phyloP scores from a whole-genome alignment of 1,284 basidiomycete species.

The Sutorius eximius region DNA sequence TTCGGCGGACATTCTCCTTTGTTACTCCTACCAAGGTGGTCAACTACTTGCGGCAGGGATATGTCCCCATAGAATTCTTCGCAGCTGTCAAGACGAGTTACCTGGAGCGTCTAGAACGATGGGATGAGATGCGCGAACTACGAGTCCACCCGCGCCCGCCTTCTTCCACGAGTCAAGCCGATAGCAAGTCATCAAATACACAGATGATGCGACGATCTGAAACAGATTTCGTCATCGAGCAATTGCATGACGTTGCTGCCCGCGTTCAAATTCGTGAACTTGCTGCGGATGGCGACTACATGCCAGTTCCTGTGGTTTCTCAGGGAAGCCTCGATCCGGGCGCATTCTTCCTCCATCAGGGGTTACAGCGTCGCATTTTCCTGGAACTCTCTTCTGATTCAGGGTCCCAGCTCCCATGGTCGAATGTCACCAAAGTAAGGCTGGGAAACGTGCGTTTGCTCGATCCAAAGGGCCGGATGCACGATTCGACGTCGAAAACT shows the following conservation, averaged over 20 bases:
- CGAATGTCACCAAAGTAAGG: slow-evolving; percentile 72
- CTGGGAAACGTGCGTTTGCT: slow-evolving; percentile 83
- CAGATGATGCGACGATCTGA: slow-evolving; percentile 88
- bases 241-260: slow-evolving; percentile 86
- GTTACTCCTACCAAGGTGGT: slow-evolving; percentile 73
- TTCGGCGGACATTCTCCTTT: slow-evolving; percentile 79
- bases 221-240: slow-evolving; percentile 87
- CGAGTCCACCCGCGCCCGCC: slow-evolving; percentile 42
- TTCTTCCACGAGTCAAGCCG: slow-evolving; percentile 32
- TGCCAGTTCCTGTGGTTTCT: slow-evolving; percentile 80
- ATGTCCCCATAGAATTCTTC: slow-evolving; percentile 87
- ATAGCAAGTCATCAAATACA: slow-evolving; percentile 41
- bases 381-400: slow-evolving; percentile 85
- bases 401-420: slow-evolving; percentile 87
- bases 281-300: slow-evolving; percentile 80
- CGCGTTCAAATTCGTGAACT: slow-evolving; percentile 89
- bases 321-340: slow-evolving; percentile 81
- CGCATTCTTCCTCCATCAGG: slow-evolving; percentile 88
- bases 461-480: slow-evolving; percentile 80
- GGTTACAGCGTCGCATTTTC: slow-evolving; percentile 82
- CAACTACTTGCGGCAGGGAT: slow-evolving; percentile 69
- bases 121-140: slow-evolving; percentile 85
- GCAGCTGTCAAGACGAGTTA: slow-evolving; percentile 79
- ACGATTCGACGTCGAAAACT: slow-evolving; percentile 69
- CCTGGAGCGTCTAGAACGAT: slow-evolving; percentile 83